Evolutionary conservation across 2,329 filamentous ascomycete genomes (phyloP), one percentile per base, ranked within the genome.

Genomic region (Sphaerulina populicola): DNA sequence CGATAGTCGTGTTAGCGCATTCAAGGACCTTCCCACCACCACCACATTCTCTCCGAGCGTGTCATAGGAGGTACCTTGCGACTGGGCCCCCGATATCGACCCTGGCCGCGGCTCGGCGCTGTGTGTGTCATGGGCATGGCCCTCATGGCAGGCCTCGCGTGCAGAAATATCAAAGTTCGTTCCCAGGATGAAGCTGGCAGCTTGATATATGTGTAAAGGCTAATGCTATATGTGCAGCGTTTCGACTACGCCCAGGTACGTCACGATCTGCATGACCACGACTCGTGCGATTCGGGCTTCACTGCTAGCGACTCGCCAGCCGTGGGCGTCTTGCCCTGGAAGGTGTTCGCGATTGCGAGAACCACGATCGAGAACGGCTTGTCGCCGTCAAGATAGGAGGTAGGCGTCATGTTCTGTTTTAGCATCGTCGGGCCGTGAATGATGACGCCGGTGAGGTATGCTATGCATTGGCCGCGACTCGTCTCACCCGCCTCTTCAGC

Each of bases 211-310:
- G 12, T 48, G 11, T 9, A 38, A 15, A 18, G 18, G 30, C 36
- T 42, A 14, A 41, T 29, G 36, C 15, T n/a, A 15, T 48, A 39
- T 31, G 10, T 42, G 30, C 23, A 31, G 27, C n/a, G 27, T 27
- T 42, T 27, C 38, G 46, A 29, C 27, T 23, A 29, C 37, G 46
- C 30, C 29, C 29, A 23, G 21, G 12, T 48, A 42, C 46, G 46
- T 48, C 46, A 48, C 46, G 46, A 48, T 48, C 46, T 21, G 46
- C 46, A 42, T n/a, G 46, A 11, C 30, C 46, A 42, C 46, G 46
- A 48, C 46, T 48, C 46, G 42, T 48, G 46, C 33, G 29, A 41
- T 14, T 29, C 46, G 46, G 42, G 37, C 15, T 48, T 37, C 35
- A 37, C 37, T 36, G 46, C 38, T 27, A 23, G 18, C 27, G 46